Evolutionary conservation across 1,139 yeast genomes (phyloP).

Genomic region (Pneumocystis sp.): DNA sequence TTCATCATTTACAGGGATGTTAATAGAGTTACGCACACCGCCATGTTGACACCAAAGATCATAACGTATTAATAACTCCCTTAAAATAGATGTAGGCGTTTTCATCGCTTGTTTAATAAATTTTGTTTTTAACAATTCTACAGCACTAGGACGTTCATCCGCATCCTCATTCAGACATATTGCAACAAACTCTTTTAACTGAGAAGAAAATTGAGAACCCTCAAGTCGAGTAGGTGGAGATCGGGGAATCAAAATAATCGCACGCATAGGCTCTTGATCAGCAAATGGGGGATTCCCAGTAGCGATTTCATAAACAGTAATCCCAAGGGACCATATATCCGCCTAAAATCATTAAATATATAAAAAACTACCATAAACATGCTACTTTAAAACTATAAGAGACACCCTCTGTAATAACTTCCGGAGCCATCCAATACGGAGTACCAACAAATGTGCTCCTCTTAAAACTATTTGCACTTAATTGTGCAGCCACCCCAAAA

Average conservation of each 20-base stretch:
- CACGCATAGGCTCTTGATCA: constrained; percentile 87
- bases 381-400: constrained; percentile 50
- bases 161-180: constrained; percentile 88
- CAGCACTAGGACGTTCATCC: constrained; percentile 74
- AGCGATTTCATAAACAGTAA: constrained; percentile 84
- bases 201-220: constrained; percentile 65
- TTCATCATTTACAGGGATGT: constrained; percentile 24
- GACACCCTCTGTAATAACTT: constrained; percentile 87
- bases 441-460: constrained; percentile 97
- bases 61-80: constrained; percentile 70
- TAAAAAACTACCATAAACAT: not conserved
- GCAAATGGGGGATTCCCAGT: constrained; percentile 97
- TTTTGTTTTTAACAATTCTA: constrained; percentile 59
- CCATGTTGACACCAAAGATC: constrained; percentile 50
- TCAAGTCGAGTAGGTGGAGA: constrained; percentile 90
- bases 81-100: constrained; percentile 44
- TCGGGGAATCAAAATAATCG: constrained; percentile 84
- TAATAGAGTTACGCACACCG: constrained; percentile 19
- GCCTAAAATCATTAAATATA: constrained; percentile 26
- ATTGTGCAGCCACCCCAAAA: constrained; percentile 94
- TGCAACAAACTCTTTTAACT: constrained; percentile 77
- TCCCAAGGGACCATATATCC: constrained; percentile 88
- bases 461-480: constrained; percentile 60
- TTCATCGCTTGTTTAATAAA: constrained; percentile 50
- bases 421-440: constrained; percentile 99